These are phyloP conservation scores for Coleophoma eucalyptorum DNA, from an alignment of 2,329 filamentous ascomycete genomes.

Conservation along the genomic window DNA sequence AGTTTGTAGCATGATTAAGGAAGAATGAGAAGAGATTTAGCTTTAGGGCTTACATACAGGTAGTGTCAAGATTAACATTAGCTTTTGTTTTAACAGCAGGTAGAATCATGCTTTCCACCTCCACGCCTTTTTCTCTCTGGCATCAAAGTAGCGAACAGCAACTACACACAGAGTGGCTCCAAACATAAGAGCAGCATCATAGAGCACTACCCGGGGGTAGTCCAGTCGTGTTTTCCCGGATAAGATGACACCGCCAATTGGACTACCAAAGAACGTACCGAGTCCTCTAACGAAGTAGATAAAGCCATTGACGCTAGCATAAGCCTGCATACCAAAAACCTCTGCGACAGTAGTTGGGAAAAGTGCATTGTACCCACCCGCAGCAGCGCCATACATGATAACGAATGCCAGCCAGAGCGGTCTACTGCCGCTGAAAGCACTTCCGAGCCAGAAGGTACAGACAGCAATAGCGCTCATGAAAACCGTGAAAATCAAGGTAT, in stretches of 20 bases:
- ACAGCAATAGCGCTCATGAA: constrained; percentile 32
- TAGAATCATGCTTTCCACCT: constrained; percentile 31
- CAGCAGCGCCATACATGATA: constrained; percentile 36
- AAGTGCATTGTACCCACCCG: constrained; percentile 40
- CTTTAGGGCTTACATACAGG: no score
- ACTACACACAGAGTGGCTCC: constrained; percentile 34
- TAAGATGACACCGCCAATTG: constrained; percentile 38
- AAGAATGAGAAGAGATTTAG: no score
- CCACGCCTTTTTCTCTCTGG: constrained; percentile 32
- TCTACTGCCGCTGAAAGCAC: constrained; percentile 21
- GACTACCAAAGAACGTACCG: constrained; percentile 40
- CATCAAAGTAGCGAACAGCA: constrained; percentile 38
- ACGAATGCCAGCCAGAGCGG: constrained; percentile 38
- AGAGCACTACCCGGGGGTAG: constrained; percentile 35
- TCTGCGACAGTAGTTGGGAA: constrained; percentile 44
- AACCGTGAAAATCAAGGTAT: constrained; percentile 39
- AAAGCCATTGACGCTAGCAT: constrained; percentile 43
- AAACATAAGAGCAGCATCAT: constrained; percentile 35
- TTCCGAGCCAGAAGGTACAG: constrained; percentile 32
- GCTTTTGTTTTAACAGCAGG: background rate
- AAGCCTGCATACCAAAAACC: constrained; percentile 42
- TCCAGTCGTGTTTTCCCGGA: constrained; percentile 27
- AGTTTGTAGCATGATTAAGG: no score
- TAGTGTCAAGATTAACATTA: no score
- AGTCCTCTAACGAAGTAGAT: constrained; percentile 40